These are phyloP conservation scores for Linanthus parryae DNA, from an alignment of 148 eudicot species.

Conservation along the genomic window DNA sequence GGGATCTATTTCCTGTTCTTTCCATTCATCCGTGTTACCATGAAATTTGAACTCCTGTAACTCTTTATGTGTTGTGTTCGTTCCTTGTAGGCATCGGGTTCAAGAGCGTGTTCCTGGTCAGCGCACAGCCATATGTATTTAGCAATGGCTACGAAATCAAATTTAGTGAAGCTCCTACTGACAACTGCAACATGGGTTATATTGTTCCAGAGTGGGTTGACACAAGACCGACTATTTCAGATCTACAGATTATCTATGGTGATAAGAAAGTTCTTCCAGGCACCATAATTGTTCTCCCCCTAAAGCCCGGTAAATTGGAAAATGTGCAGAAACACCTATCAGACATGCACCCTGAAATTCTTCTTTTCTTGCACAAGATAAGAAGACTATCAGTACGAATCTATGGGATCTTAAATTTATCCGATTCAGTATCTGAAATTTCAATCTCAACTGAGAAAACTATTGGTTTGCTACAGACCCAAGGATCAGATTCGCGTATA, in stretches of 20 bases:
- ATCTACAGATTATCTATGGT: slow-evolving; percentile 42
- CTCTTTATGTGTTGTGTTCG: too few species aligned
- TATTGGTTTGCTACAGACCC: slow-evolving; percentile 31
- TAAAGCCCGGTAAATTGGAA: slow-evolving; percentile 53
- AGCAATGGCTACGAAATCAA: slow-evolving; percentile 65
- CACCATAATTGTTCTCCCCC: slow-evolving; percentile 56
- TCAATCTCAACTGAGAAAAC: slow-evolving; percentile 51
- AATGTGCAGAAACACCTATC: slow-evolving; percentile 63
- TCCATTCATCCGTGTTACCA: not conserved
- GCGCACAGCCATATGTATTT: slow-evolving; percentile 54
- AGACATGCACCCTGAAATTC: slow-evolving; percentile 63
- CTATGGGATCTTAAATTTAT: slow-evolving; percentile 31
- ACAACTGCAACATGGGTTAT: slow-evolving; percentile 52
- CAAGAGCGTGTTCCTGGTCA: slow-evolving; percentile 67
- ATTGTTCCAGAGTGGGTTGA: slow-evolving; percentile 82
- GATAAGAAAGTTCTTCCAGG: slow-evolving; percentile 34
- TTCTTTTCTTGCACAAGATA: slow-evolving; percentile 61
- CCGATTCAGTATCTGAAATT: slow-evolving; percentile 37
- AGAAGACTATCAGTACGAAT: slow-evolving; percentile 52
- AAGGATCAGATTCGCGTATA: slow-evolving; percentile 51
- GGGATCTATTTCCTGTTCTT: not conserved
- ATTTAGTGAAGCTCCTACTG: slow-evolving; percentile 56
- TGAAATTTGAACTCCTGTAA: slow-evolving; percentile 11
- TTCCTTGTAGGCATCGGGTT: slow-evolving; percentile 74
- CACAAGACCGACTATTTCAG: slow-evolving; percentile 38